phyloP scores from a whole-genome alignment of 2,329 filamentous ascomycete species.

The Dactylonectria estremocensis region DNA sequence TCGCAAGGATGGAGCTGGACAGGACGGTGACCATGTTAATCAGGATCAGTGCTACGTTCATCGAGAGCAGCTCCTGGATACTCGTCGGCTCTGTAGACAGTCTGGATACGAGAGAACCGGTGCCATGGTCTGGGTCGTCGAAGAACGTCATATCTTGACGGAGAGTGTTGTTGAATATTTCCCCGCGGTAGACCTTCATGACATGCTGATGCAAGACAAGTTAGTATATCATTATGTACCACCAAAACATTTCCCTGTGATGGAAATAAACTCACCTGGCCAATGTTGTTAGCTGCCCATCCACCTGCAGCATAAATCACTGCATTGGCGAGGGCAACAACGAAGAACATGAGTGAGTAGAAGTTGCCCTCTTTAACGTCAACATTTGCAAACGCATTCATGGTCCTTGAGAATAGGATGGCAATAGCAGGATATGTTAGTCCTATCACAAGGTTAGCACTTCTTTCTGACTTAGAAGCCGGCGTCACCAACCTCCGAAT shows the following conservation, averaged over 20 bases:
- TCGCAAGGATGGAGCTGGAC: slow-evolving; percentile 61
- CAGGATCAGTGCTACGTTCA: slow-evolving; percentile 64
- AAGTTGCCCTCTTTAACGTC: slow-evolving; percentile 62
- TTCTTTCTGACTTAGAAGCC: neutral
- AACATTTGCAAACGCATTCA: slow-evolving; percentile 55
- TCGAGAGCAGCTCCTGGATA: slow-evolving; percentile 65
- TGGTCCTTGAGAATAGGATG: slow-evolving; percentile 57
- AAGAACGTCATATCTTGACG: slow-evolving; percentile 69
- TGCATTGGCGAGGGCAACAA: slow-evolving; percentile 64
- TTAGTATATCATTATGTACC: neutral
- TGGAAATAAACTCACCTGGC: slow-evolving; percentile 48
- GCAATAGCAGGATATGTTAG: slow-evolving; percentile 59
- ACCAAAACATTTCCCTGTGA: neutral
- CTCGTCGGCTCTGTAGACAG: slow-evolving; percentile 60
- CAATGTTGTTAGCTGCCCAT: slow-evolving; percentile 55
- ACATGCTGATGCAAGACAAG: slow-evolving; percentile 41
- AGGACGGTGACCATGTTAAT: slow-evolving; percentile 63
- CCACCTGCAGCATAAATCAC: slow-evolving; percentile 59
- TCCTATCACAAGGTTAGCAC: slow-evolving; percentile 42
- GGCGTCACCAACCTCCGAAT: slow-evolving; percentile 46
- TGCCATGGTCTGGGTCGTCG: slow-evolving; percentile 55
- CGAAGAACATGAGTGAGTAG: slow-evolving; percentile 70
- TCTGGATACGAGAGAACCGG: slow-evolving; percentile 57
- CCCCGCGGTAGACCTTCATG: slow-evolving; percentile 54
- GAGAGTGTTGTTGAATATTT: slow-evolving; percentile 67